Evolutionary conservation across 306 rosid genomes (phyloP), one percentile per base, ranked within the genome.

Genomic region (Canavalia gladiata): DNA sequence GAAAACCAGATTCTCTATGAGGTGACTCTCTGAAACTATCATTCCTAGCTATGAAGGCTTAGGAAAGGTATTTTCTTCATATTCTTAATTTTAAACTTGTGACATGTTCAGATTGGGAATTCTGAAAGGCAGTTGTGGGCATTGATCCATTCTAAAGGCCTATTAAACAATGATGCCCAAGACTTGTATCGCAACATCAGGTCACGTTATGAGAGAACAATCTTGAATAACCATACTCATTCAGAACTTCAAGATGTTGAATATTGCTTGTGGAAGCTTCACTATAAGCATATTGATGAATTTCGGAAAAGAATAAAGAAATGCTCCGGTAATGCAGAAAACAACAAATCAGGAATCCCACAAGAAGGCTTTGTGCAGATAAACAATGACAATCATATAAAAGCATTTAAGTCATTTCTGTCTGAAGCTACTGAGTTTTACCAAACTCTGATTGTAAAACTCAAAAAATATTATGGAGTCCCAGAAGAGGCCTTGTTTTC

Each of bases 241-340:
- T 35, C 77, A 34, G 90, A 88, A 69, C 89, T 92, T 81, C 92
- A 92, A 82, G 92, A 88, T 75, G 85, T 84, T 12, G 97, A 92
- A 79, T 92, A 86, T 79, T 88, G 87, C 78, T 25, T 66, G 52
- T 66, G 72, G 72, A 92, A 90, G 87, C 89, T 92, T 76, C 89
- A 88, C 86, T 92, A 88, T 79, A 92, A 87, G 90, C 90, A 86
- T 46, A 90, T 92, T 10, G 97, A 90, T 59, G 97, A 92, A 66
- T 92, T 92, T 81, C 92, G 92, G 4, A 92, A 87, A 78, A 84
- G 84, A 59, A 81, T 82, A 52, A 92, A 90, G 83, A 89, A 67
- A 83, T 50, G 51, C 62, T 88, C 91, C 35, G 59, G 47, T 50
- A 68, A 74, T 72, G 75, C 63, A 42, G 92, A 87, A 75, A 77